These are phyloP conservation scores for Musa balbisiana DNA, from an alignment of 202 grass and related monocot genomes.

Conservation along the genomic window DNA sequence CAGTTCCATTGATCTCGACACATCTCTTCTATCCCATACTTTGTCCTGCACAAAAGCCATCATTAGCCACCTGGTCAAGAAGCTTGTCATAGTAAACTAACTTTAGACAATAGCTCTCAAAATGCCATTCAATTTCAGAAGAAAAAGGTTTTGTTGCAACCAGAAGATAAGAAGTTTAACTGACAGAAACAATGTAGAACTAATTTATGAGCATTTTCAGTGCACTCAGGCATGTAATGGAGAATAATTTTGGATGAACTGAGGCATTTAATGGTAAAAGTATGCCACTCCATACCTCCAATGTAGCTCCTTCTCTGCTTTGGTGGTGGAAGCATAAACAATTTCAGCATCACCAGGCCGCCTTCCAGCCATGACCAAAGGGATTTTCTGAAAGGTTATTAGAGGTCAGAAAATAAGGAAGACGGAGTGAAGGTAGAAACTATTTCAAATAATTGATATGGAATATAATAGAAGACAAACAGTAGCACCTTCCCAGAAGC, in stretches of 20 bases:
- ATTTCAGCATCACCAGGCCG: conserved; percentile 83
- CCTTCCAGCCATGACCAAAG: conserved; percentile 65
- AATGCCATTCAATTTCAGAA: neutral
- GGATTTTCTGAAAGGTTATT: conserved; percentile 55
- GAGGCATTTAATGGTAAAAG: conserved; percentile 2
- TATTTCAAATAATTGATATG: neutral
- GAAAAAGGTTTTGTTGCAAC: neutral
- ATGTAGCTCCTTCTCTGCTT: conserved; percentile 80
- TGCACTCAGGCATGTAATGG: no score
- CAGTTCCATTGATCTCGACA: conserved; percentile 97
- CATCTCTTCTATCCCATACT: conserved; percentile 84
- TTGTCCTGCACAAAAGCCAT: conserved; percentile 37
- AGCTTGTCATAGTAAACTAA: neutral
- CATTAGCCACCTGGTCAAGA: neutral
- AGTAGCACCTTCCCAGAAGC: conserved; percentile 12
- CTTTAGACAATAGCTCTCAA: neutral
- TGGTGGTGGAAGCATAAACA: conserved; percentile 65
- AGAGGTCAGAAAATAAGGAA: neutral
- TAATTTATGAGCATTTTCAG: no score
- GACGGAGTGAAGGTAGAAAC: neutral
- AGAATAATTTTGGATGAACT: neutral
- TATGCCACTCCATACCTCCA: conserved; percentile 61
- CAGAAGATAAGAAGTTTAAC: conserved; percentile 1
- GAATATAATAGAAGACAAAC: neutral
- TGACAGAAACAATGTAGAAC: neutral